These are phyloP conservation scores for Melampsora americana DNA, from an alignment of 1,284 basidiomycete genomes.

Conservation along the genomic window DNA sequence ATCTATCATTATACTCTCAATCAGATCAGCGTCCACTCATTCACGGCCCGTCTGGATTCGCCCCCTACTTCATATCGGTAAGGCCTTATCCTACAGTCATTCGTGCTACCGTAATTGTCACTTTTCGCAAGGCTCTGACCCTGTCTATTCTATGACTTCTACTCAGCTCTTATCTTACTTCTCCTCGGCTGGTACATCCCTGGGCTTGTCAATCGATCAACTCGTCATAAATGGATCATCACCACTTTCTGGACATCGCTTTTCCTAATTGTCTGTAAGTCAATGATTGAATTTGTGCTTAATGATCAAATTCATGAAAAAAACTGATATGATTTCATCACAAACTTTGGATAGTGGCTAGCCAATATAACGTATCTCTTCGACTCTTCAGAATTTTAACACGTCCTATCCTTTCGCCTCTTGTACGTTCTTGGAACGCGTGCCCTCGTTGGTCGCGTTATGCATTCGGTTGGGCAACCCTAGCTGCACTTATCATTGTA, in stretches of 20 bases:
- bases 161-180: neutral
- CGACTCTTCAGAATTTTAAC: conserved; percentile 9
- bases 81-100: no score
- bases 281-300: neutral
- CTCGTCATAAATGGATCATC: conserved; percentile 40
- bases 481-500: conserved; percentile 71
- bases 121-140: neutral
- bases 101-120: no score
- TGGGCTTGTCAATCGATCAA: conserved; percentile 3
- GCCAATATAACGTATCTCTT: conserved; percentile 6
- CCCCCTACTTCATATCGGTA: no score
- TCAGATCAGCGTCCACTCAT: no score
- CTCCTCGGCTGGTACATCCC: conserved; percentile 1
- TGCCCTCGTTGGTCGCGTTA: conserved; percentile 10
- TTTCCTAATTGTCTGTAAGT: conserved; percentile 19
- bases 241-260: conserved; percentile 40
- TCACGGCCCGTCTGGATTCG: no score
- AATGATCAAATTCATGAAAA: neutral
- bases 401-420: neutral
- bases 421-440: conserved; percentile 10
- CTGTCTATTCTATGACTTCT: neutral
- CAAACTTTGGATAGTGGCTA: conserved; percentile 27
- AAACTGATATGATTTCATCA: neutral
- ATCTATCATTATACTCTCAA: no score
- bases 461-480: conserved; percentile 56